phyloP scores from a whole-genome alignment of 2,329 filamentous ascomycete genomes.

The Colletotrichum shisoi region DNA sequence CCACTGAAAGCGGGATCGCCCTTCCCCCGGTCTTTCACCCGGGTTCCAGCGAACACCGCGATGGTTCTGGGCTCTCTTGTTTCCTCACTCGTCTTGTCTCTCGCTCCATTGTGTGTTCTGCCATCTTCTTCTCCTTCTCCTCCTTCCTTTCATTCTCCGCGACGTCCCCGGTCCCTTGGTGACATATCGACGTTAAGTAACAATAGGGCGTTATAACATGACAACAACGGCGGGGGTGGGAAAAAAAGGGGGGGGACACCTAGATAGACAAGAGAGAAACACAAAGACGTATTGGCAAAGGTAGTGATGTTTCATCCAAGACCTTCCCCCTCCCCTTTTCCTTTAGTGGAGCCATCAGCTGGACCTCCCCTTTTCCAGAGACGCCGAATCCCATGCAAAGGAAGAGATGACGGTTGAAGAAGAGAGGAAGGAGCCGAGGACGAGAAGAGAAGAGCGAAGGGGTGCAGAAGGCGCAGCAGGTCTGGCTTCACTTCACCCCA shows the following conservation, averaged over 20 bases:
- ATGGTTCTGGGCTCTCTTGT: neutral
- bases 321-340: no score
- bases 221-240: neutral
- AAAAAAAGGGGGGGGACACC: neutral
- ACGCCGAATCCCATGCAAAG: neutral
- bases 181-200: slow-evolving; percentile 19
- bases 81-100: neutral
- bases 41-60: slow-evolving; percentile 22
- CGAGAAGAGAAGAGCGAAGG: neutral
- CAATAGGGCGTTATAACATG: neutral
- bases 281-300: no score
- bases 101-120: neutral
- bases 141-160: neutral
- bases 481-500: slow-evolving; percentile 28
- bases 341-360: no score
- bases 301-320: neutral
- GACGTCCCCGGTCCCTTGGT: slow-evolving; percentile 6
- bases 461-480: slow-evolving; percentile 28
- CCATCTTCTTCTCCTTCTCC: neutral
- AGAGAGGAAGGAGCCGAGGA: neutral
- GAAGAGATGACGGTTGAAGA: slow-evolving; percentile 25
- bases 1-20: slow-evolving; percentile 20
- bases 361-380: neutral
- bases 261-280: neutral
- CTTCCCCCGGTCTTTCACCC: slow-evolving; percentile 34